A percentile compares a stretch with the other conserved stretches of the same genome.
Conservation (phyloP, 257 asterid species). For the Leptodermis oblonga region DNA sequence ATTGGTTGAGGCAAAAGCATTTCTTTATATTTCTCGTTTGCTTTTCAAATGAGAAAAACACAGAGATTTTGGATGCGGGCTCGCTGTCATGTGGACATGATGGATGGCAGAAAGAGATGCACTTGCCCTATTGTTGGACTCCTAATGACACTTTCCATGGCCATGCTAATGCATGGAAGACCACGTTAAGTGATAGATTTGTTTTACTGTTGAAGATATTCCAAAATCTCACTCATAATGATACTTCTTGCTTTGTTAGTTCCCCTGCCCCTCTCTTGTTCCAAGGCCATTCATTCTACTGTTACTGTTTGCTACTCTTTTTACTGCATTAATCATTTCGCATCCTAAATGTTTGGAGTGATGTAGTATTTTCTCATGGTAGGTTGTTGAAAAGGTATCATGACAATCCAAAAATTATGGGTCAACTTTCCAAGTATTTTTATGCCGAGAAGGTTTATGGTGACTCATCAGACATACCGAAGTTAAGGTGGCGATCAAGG, state of each 20-base stretch:
- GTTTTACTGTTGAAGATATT: no score
- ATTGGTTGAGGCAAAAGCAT: no score
- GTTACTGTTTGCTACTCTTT: not conserved
- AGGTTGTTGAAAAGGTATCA: conserved; percentile 56
- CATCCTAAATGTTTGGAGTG: conserved; percentile 2
- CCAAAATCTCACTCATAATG: not conserved
- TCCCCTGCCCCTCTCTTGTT: no score
- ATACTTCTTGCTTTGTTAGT: not conserved
- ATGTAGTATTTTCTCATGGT: conserved; percentile 17
- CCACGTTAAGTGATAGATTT: not conserved
- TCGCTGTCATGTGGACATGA: not conserved
- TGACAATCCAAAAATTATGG: conserved; percentile 36
- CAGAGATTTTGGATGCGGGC: not conserved
- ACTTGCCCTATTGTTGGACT: not conserved
- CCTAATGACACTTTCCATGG: not conserved
- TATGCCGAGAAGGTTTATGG: conserved; percentile 59
- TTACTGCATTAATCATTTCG: not conserved
- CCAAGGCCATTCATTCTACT: no score
- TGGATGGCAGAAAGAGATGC: not conserved
- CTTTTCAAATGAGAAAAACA: not conserved
- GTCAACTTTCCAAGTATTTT: conserved; percentile 53
- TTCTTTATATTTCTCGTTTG: no score
- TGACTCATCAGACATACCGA: conserved; percentile 65
- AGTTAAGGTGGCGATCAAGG: conserved; percentile 55
- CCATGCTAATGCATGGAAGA: not conserved